Percentiles rank a stretch among this genome's conserved stretches.
These are phyloP conservation scores for Geosiphon pyriformis DNA, from an alignment of 192 early-diverging fungal species.

Conservation along the genomic window DNA sequence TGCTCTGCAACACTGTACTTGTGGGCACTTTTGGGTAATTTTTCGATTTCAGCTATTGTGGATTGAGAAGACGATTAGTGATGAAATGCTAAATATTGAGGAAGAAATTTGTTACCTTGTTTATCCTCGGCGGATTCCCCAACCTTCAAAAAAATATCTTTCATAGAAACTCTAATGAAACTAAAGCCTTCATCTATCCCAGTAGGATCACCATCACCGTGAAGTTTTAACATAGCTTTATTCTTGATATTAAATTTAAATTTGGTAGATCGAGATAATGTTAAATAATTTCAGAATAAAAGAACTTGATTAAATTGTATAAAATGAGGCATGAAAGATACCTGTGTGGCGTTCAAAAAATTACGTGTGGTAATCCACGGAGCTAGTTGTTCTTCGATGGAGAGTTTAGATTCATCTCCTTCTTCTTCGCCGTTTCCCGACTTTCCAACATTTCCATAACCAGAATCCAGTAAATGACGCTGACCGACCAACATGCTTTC, in stretches of 20 bases:
- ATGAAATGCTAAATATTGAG: not conserved
- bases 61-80: not conserved
- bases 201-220: slow-evolving; percentile 95
- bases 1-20: slow-evolving; percentile 89
- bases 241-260: slow-evolving; percentile 25
- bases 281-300: not conserved
- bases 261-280: not conserved
- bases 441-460: slow-evolving; percentile 73
- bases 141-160: slow-evolving; percentile 88
- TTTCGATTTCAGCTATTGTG: slow-evolving; percentile 65
- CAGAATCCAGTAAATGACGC: slow-evolving; percentile 85
- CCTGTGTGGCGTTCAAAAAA: slow-evolving; percentile 87
- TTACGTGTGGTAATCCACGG: slow-evolving; percentile 95
- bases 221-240: slow-evolving; percentile 93
- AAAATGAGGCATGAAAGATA: too few relatives aligned
- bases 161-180: slow-evolving; percentile 96
- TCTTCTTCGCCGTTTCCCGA: slow-evolving; percentile 52
- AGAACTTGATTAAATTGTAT: not conserved
- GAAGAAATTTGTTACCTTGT: slow-evolving; percentile 38
- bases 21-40: slow-evolving; percentile 75
- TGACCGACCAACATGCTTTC: slow-evolving; percentile 92
- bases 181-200: slow-evolving; percentile 95
- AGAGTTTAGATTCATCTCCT: slow-evolving; percentile 58
- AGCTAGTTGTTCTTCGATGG: slow-evolving; percentile 90
- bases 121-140: slow-evolving; percentile 82